Evolutionary conservation across 176 grass and related monocot species (phyloP).

Genomic region (Hsuehochloa calcarea): DNA sequence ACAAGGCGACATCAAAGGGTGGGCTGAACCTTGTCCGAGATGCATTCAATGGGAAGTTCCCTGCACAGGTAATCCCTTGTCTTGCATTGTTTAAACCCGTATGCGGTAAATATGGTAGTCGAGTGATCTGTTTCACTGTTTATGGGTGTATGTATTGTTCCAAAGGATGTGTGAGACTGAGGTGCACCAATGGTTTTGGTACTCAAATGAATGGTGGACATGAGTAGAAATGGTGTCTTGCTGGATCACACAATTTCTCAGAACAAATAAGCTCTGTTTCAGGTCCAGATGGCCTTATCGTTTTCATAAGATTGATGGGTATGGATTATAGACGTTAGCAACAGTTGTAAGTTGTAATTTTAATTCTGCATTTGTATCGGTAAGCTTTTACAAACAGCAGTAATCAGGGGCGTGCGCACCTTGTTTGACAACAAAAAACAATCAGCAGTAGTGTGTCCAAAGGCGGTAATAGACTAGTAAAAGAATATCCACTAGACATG

Average conservation of each 20-base stretch:
- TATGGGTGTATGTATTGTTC: neutral
- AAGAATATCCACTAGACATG: neutral
- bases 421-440: conserved; percentile 14
- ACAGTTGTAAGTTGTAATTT: conserved; percentile 6
- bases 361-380: neutral
- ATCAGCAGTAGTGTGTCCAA: neutral
- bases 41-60: conserved; percentile 59
- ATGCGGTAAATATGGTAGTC: neutral
- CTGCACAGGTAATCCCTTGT: conserved; percentile 57
- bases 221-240: neutral
- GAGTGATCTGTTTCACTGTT: conserved; percentile 7
- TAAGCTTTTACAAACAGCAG: conserved; percentile 2
- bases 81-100: conserved; percentile 23
- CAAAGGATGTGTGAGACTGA: neutral
- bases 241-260: neutral
- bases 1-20: conserved; percentile 53
- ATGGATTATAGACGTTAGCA: neutral
- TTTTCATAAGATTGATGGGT: neutral
- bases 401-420: neutral
- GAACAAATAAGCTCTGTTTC: neutral
- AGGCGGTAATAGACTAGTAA: neutral
- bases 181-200: neutral
- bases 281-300: neutral
- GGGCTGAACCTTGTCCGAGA: conserved; percentile 46
- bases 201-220: neutral